phyloP scores from a whole-genome alignment of 345 rosid species.

The Pelargonium nanum region DNA sequence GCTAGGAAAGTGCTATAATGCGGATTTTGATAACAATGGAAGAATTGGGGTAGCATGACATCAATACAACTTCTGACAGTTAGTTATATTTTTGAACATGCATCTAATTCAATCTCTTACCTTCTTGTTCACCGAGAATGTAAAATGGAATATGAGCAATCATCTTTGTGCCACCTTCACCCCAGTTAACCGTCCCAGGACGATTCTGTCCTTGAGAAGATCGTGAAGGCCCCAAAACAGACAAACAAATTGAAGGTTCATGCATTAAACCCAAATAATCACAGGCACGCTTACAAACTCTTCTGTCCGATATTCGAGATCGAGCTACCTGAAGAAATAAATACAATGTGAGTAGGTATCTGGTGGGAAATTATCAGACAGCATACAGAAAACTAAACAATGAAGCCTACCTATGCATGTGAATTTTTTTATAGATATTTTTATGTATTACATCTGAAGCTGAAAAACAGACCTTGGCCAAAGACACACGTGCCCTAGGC shows the following conservation, averaged over 20 bases:
- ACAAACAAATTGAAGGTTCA: constrained; percentile 69
- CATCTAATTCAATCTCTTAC: constrained; percentile 22
- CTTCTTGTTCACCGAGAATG: constrained; percentile 74
- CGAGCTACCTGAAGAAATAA: constrained; percentile 55
- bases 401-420: neutral
- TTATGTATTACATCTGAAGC: neutral
- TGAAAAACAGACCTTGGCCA: constrained; percentile 67
- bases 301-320: constrained; percentile 69
- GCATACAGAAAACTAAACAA: neutral
- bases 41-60: too few species aligned
- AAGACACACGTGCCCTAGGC: constrained; percentile 92
- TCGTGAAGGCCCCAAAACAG: constrained; percentile 66
- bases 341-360: neutral
- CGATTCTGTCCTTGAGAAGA: constrained; percentile 35
- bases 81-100: too few species aligned
- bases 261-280: constrained; percentile 80
- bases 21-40: too few species aligned
- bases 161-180: constrained; percentile 58
- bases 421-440: neutral
- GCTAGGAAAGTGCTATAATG: too few species aligned
- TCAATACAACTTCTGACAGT: too few species aligned
- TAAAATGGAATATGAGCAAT: constrained; percentile 70
- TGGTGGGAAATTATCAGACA: neutral
- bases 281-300: constrained; percentile 75
- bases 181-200: constrained; percentile 82